Base-by-base conservation (phyloP, 352 stramenopile genomes). In the Globisporangium nunn region DNA sequence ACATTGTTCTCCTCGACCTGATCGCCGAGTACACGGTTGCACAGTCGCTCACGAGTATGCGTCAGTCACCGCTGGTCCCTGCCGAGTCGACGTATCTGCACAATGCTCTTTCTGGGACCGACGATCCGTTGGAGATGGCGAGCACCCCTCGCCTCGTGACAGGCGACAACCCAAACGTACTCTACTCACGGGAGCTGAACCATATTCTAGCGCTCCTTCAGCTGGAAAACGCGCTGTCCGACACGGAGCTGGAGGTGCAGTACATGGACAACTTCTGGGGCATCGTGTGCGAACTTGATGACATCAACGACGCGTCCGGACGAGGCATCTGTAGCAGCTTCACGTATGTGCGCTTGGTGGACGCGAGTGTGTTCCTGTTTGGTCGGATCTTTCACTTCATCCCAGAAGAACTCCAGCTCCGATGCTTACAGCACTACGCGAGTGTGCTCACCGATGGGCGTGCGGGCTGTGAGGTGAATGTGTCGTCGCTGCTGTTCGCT, bases 221-320 rank as follows among this genome's bases (percentile, higher is more conserved):
- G 53, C 69, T 59, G 5, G 83, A 90, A 50, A 90, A 87, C 28
- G 72, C 81, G 11, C 68, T 95, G 5, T 89, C 79, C 2, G 85
- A 95, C 61, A 89, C 75, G 14, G 85, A 95, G 50, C 61, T 95
- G 5, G 85, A 95, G 50, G 68, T 91, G 4, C 81, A 92, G 68
- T 93, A 93, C 61, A 56, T 88, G 14, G 85, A 95, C 58, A 81
- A 72, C 4, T 93, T 91, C 62, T 83, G 73, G 77, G 64, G 66
- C 5, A 63, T 75, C 6, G 65, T 71, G 8, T 74, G 61, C 54
- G 69, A 81, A 43, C 66, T 61, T 35, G 61, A 75, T 7, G 40
- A 40, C 39, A 43, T 59, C 23, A 57, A 71, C 50, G 62, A 74
- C 33, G 35, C 65, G 30, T 68, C 62, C 17, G 73, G 74, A 37